A percentile compares a stretch with the other conserved stretches of the same genome.
phyloP scores from a whole-genome alignment of 2,329 filamentous ascomycete genomes.

The Claviceps digitariae region DNA sequence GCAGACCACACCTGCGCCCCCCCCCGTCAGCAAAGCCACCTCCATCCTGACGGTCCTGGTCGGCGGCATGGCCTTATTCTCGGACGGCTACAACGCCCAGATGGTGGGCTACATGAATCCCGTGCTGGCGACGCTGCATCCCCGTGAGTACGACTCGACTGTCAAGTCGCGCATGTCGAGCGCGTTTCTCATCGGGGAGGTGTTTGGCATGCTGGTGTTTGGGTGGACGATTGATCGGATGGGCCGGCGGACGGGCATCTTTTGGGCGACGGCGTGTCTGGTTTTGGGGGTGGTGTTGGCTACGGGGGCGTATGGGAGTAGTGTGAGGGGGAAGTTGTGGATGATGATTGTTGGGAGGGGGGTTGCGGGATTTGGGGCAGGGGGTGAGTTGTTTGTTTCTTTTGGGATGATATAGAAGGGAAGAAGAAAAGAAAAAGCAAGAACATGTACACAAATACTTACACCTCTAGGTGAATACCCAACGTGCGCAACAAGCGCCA shows the following conservation, averaged over 20 bases:
- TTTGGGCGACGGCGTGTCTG: conserved; percentile 31
- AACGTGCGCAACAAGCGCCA: conserved; percentile 14
- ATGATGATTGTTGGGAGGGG: conserved; percentile 35
- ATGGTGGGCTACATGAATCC: conserved; percentile 21
- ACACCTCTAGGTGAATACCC: conserved; percentile 15
- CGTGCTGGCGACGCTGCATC: conserved; percentile 18
- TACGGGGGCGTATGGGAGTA: conserved; percentile 28
- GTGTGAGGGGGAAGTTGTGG: conserved; percentile 33
- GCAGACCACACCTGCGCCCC: background rate
- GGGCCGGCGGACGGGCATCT: conserved; percentile 30
- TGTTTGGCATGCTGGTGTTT: conserved; percentile 26
- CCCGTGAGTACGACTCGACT: conserved; percentile 16
- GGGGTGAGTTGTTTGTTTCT: conserved; percentile 12
- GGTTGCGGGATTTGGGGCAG: conserved; percentile 31
- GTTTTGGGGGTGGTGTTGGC: conserved; percentile 31
- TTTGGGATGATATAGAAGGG: background rate
- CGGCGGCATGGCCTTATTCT: conserved; percentile 14
- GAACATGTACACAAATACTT: background rate
- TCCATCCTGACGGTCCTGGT: background rate
- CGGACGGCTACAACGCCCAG: conserved; percentile 22
- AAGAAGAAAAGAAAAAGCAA: background rate
- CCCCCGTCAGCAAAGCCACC: background rate
- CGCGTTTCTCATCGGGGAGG: conserved; percentile 25
- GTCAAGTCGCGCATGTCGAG: conserved; percentile 27
- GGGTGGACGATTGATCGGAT: conserved; percentile 30